phyloP scores from a whole-genome alignment of 2,329 filamentous ascomycete species.

The Alternaria tenuissima region DNA sequence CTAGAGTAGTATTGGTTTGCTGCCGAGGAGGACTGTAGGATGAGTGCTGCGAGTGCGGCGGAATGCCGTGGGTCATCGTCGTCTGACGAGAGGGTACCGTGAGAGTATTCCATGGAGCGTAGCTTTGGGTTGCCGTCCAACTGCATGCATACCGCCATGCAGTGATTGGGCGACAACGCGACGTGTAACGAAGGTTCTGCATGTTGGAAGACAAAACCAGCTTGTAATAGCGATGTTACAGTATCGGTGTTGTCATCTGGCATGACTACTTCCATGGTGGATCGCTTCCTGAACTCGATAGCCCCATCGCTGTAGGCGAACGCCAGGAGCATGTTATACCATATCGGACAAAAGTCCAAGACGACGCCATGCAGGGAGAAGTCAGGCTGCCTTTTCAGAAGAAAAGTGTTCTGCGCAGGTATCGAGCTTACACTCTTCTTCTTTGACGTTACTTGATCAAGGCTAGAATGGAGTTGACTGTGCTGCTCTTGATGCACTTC shows the following conservation, averaged over 20 bases:
- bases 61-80: conserved; percentile 45
- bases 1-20: conserved; percentile 56
- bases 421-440: conserved; percentile 62
- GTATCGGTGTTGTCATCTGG: conserved; percentile 69
- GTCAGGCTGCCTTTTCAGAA: conserved; percentile 68
- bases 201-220: conserved; percentile 76
- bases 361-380: conserved; percentile 74
- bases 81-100: conserved; percentile 41
- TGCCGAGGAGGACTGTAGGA: conserved; percentile 53
- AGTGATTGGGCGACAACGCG: conserved; percentile 58
- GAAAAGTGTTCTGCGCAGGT: conserved; percentile 46
- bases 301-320: conserved; percentile 82
- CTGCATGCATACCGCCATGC: conserved; percentile 55
- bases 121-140: conserved; percentile 55
- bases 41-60: conserved; percentile 53
- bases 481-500: conserved; percentile 73
- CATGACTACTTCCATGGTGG: conserved; percentile 73
- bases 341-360: conserved; percentile 71
- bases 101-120: conserved; percentile 53
- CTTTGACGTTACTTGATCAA: conserved; percentile 76
- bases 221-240: conserved; percentile 76
- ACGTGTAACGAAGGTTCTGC: conserved; percentile 65
- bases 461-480: conserved; percentile 71
- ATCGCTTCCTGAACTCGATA: conserved; percentile 79
- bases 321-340: conserved; percentile 75